phyloP scores from a whole-genome alignment of 2,329 filamentous ascomycete species.

The Chrysoporthe deuterocubensis region DNA sequence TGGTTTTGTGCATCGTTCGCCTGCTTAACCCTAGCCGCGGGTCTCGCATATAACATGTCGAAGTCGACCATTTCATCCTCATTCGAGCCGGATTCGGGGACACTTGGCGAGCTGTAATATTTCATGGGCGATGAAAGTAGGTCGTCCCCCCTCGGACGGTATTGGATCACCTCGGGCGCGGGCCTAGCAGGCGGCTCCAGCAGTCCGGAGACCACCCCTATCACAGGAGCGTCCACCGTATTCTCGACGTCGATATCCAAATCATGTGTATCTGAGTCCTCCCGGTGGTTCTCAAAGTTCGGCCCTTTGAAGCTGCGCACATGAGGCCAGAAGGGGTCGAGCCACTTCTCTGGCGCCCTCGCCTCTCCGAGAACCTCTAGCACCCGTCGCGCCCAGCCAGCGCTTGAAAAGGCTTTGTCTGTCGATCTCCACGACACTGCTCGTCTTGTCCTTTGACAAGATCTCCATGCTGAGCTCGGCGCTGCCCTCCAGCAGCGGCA shows the following conservation, averaged over 20 bases:
- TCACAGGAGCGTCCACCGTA: neutral
- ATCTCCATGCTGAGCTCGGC: neutral
- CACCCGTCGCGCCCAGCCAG: slow-evolving; percentile 21
- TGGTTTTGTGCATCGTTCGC: too few relatives aligned
- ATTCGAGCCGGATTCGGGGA: neutral
- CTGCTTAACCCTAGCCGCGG: too few relatives aligned
- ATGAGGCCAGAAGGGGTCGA: slow-evolving; percentile 10
- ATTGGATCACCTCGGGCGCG: neutral
- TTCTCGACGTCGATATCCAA: too few relatives aligned
- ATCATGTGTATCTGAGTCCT: neutral
- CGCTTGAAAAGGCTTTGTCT: neutral
- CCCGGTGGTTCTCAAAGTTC: neutral
- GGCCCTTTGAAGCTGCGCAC: neutral
- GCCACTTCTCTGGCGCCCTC: neutral
- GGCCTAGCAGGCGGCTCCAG: too few relatives aligned
- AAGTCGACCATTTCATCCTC: neutral
- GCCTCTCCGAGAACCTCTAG: slow-evolving; percentile 12
- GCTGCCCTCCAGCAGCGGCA: slow-evolving; percentile 15
- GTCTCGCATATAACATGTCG: neutral
- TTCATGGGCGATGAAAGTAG: slow-evolving; percentile 5
- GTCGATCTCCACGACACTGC: neutral
- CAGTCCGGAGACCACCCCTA: too few relatives aligned
- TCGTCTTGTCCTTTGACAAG: neutral
- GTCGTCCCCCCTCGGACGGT: neutral
- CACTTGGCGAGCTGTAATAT: neutral